Evolutionary conservation across 2,329 filamentous ascomycete genomes (phyloP), one percentile per base, ranked within the genome.

Genomic region (Raffaelea arxii): DNA sequence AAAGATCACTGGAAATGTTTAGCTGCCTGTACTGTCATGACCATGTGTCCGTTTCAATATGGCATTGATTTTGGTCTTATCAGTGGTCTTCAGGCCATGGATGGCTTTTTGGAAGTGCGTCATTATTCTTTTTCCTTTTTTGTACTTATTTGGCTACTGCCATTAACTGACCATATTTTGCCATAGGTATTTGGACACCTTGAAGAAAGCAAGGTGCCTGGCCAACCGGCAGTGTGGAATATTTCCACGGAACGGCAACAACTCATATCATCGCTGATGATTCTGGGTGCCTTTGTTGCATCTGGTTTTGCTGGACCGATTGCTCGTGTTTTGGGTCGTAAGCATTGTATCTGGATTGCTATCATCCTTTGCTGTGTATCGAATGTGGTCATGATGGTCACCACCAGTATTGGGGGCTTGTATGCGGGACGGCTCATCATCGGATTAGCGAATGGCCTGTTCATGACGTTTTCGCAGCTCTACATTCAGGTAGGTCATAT

Each of bases 311-410:
- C 68, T 2, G 69, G 69, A 0, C 56, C 65, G 22, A 64, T 62
- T 3, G 65, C 65, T 0, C 52, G 54, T 1, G 53, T 55, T 49
- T 12, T 68, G 53, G 53, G 57, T 50, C 52, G 64, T 6, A 64
- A 61, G 25, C 50, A 63, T 22, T 65, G 64, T 24, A 60, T 71
- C 7, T 71, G 68, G 68, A 49, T 65, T 4, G 74, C 72, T 2
- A 72, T 70, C 47, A n/a, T 70, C 2, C 57, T 73, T 9, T 75
- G 72, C 51, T 66, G 63, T 50, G 59, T 72, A 4, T 64, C 74
- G 16, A 77, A 77, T 51, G 61, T 76, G 18, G 65, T 78, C 54
- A 78, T 78, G 75, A 78, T 78, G 72, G 65, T 69, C 3, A 76
- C 72, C 0, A 67, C 64, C 6, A 58, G 63, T 46, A 75, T 80